Conservation (phyloP, 306 rosid genomes). For the Quercus dentata region DNA sequence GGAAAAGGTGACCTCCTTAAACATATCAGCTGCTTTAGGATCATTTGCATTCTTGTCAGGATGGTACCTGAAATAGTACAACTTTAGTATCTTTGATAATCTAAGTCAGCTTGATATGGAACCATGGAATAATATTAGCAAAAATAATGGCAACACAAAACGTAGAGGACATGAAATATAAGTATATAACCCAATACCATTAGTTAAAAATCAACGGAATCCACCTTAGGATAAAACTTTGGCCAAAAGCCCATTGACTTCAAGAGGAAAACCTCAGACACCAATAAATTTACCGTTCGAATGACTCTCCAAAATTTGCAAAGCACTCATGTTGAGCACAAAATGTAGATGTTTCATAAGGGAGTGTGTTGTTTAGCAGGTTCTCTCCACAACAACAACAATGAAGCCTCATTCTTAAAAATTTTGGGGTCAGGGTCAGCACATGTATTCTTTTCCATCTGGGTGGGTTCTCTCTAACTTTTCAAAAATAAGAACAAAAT, state of each 20-base stretch:
- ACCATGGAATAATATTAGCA: slow-evolving; percentile 13
- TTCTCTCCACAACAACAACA: not conserved
- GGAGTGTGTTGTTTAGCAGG: not conserved
- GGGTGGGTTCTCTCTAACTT: not conserved
- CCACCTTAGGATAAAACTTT: not conserved
- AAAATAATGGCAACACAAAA: slow-evolving; percentile 20
- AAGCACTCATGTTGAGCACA: not conserved
- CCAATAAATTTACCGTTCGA: not conserved
- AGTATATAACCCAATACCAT: not conserved
- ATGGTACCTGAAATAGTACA: slow-evolving; percentile 70
- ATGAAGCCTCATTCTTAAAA: no score
- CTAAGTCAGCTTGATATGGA: slow-evolving; percentile 9
- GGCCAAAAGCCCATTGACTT: not conserved
- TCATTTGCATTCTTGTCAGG: slow-evolving; percentile 99
- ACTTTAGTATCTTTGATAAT: slow-evolving; percentile 10
- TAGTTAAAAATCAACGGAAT: not conserved
- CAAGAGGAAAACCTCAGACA: not conserved
- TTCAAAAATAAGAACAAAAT: not conserved
- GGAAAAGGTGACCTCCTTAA: slow-evolving; percentile 94
- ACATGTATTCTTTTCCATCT: no score
- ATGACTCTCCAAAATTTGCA: not conserved
- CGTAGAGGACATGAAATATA: not conserved
- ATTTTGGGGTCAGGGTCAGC: no score
- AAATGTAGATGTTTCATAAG: not conserved
- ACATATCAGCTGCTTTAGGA: slow-evolving; percentile 95